Base-by-base conservation (phyloP, 495 filamentous ascomycete genomes). In the Hypoxylon lienhwacheense region DNA sequence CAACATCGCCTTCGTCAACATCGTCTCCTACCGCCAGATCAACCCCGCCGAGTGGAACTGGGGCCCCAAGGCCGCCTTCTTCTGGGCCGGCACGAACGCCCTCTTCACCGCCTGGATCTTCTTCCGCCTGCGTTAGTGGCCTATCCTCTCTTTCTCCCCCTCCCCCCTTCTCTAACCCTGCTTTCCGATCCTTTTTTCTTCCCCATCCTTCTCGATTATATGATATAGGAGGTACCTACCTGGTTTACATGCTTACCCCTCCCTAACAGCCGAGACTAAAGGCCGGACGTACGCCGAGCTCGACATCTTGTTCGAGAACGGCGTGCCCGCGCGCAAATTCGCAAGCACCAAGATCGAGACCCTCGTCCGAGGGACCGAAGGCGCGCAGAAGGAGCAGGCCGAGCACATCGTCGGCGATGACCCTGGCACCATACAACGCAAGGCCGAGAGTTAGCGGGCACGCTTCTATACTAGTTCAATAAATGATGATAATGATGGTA, bases 231-330 rank as follows among this genome's bases (percentile, higher is more conserved):
- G n/a, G n/a, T 19, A 14, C 2, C 21, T 15, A 3, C 21, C 12
- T 25, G 20, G 11, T 4, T 25, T 25, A 14, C 25, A 41, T 5
- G 3, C 19, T 20, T 29, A 20, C 25, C 14, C 1, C 16, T 7
- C n/a, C 7, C n/a, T 4, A 20, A 39, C 25, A 67, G 65, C 76
- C 2, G 77, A 80, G 53, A 76, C 77, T 53, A 69, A 71, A 37
- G 67, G 70, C 46, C 70, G 76, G 8, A 81, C 78, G 10, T 81
- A 72, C 55, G 74, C 72, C 4, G 79, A 79, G 62, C 66, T 84
- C n/a, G 81, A 84, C 59, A 72, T 83, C 21, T 66, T 84, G 49
- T 85, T 84, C 65, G 71, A 77, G 47, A 71, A 73, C 34, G 70
- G 67, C 14, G 68, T 80, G 3, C 59, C 63, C 1, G 74, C 77